These are phyloP conservation scores for Neurospora sp. DNA, from an alignment of 495 filamentous ascomycete genomes.

Conservation along the genomic window DNA sequence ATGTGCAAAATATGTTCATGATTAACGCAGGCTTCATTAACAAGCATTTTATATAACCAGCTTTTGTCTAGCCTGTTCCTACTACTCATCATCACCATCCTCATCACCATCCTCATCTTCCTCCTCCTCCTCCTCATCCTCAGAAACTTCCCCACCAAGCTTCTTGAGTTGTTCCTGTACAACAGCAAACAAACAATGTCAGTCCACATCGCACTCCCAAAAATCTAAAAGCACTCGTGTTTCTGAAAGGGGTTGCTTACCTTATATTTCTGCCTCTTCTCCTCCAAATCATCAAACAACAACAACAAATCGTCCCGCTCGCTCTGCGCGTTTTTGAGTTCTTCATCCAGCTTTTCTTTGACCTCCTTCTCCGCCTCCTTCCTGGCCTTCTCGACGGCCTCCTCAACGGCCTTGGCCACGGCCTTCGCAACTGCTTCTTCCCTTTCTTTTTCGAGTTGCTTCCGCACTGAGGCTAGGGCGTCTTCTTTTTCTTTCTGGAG, in stretches of 20 bases:
- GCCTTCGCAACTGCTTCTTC: not conserved
- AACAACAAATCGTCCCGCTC: slow-evolving; percentile 80
- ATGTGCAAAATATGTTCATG: not conserved
- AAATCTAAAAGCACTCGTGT: not conserved
- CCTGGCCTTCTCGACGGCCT: not conserved
- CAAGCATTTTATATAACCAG: not conserved
- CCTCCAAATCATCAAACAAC: slow-evolving; percentile 83
- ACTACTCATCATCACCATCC: slow-evolving; percentile 40
- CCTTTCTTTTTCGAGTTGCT: not conserved
- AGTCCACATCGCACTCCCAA: slow-evolving; percentile 16
- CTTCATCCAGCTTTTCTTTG: slow-evolving; percentile 49
- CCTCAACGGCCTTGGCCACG: not conserved
- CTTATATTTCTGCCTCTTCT: slow-evolving; percentile 73
- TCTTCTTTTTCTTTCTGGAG: not conserved
- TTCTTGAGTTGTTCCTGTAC: slow-evolving; percentile 58
- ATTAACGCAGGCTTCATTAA: not conserved
- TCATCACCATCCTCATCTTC: slow-evolving; percentile 55
- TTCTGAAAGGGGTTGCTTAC: slow-evolving; percentile 29
- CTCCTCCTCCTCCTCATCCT: slow-evolving; percentile 65
- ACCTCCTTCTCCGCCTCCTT: slow-evolving; percentile 12
- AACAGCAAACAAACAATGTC: slow-evolving; percentile 13
- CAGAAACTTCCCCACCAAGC: slow-evolving; percentile 64
- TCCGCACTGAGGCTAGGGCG: not conserved
- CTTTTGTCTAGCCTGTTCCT: slow-evolving; percentile 5
- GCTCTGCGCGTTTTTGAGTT: slow-evolving; percentile 50